phyloP scores from a whole-genome alignment of 75 land plant species.

The Azolla pinnata region DNA sequence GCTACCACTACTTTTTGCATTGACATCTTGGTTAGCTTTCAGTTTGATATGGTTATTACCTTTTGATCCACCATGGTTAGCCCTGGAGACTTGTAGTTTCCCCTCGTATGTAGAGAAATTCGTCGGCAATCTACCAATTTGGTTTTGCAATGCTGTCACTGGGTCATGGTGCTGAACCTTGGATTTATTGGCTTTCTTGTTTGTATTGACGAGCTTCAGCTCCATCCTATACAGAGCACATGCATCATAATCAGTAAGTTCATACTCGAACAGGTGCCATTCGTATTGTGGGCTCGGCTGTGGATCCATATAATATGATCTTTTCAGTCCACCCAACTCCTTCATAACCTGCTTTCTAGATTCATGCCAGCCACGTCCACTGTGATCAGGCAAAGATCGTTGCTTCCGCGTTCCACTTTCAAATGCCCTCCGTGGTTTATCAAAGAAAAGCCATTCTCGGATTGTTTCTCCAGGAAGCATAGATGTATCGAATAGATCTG shows the following conservation, averaged over 20 bases:
- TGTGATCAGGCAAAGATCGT: conserved; percentile 81
- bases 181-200: conserved; percentile 56
- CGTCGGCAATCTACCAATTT: conserved; percentile 73
- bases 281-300: conserved; percentile 64
- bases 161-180: conserved; percentile 46
- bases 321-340: conserved; percentile 74
- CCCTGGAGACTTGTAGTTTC: background rate
- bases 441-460: conserved; percentile 92
- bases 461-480: conserved; percentile 70
- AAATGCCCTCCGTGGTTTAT: conserved; percentile 87
- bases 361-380: conserved; percentile 95
- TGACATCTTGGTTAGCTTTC: background rate
- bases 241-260: conserved; percentile 59
- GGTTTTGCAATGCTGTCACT: conserved; percentile 71
- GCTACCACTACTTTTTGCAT: background rate
- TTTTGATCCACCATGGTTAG: background rate
- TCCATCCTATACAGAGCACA: conserved; percentile 83
- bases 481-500: conserved; percentile 78
- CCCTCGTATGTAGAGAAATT: background rate
- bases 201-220: conserved; percentile 53
- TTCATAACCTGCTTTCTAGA: conserved; percentile 93
- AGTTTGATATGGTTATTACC: background rate
- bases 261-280: conserved; percentile 94
- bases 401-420: conserved; percentile 96
- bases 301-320: conserved; percentile 97